Conservation (phyloP, 768 basidiomycete genomes). For the Lactarius vividus region DNA sequence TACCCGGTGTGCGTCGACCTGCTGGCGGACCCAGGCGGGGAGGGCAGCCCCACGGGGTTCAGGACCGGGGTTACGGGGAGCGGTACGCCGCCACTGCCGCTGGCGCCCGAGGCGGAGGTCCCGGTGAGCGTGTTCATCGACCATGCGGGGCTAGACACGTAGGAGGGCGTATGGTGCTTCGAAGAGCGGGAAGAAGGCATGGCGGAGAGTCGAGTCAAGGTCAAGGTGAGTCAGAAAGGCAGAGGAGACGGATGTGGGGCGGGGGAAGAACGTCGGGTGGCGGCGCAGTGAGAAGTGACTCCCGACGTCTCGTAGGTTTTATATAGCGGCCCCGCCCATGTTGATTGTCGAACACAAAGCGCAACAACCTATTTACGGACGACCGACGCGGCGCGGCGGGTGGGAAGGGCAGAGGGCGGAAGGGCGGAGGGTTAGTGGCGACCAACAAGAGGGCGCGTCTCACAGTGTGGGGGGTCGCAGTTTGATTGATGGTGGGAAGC, state of each 20-base stretch:
- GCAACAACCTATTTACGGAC: conserved; percentile 1
- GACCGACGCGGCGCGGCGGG: not conserved
- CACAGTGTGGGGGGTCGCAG: not conserved
- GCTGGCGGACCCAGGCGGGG: conserved; percentile 19
- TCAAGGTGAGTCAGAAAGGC: conserved; percentile 19
- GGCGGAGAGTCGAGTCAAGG: conserved; percentile 3
- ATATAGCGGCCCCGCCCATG: conserved; percentile 7
- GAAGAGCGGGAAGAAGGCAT: conserved; percentile 22
- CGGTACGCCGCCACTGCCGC: not conserved
- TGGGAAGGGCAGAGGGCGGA: conserved; percentile 4
- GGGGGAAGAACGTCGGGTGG: not conserved
- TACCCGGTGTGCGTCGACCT: conserved; percentile 15
- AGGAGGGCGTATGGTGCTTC: conserved; percentile 19
- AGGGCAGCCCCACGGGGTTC: conserved; percentile 23
- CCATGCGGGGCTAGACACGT: conserved; percentile 25
- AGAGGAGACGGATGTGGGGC: not conserved
- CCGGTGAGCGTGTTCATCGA: conserved; percentile 23
- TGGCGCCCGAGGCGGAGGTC: conserved; percentile 13
- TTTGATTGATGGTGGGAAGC: not conserved
- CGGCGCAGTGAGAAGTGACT: conserved; percentile 5
- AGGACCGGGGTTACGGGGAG: conserved; percentile 19
- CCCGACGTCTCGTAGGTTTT: conserved; percentile 5
- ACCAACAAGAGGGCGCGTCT: conserved; percentile 1
- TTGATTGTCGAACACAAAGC: conserved; percentile 5
- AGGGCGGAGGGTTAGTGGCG: not conserved